Evolutionary conservation across 1,284 basidiomycete species (phyloP).

Genomic region (Grifola frondosa): DNA sequence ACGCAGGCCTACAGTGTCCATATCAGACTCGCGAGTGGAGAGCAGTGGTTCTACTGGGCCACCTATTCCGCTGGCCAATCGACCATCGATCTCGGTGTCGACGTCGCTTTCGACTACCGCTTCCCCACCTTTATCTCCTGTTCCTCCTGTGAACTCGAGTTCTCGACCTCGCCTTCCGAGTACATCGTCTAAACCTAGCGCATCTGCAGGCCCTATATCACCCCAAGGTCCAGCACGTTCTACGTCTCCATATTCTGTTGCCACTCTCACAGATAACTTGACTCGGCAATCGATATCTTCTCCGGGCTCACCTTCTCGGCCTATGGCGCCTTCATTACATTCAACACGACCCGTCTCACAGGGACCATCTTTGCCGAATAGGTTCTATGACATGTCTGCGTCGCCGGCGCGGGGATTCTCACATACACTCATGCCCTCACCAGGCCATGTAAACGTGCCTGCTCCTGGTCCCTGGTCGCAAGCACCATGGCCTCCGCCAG

Average conservation of each 20-base stretch:
- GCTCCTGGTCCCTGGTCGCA: slow-evolving; percentile 27
- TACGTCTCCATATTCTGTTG: too few relatives aligned
- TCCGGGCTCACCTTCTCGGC: too few relatives aligned
- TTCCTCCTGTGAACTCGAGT: slow-evolving; percentile 8
- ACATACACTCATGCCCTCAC: too few relatives aligned
- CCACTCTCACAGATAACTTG: too few relatives aligned
- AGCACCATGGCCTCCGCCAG: slow-evolving; percentile 47
- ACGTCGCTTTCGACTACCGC: slow-evolving; percentile 10
- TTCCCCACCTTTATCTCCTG: slow-evolving; percentile 6
- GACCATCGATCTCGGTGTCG: slow-evolving; percentile 5
- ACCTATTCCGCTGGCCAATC: slow-evolving; percentile 10
- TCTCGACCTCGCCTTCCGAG: too few relatives aligned
- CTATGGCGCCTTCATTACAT: slow-evolving; percentile 1
- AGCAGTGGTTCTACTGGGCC: slow-evolving; percentile 22
- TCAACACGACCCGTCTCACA: background rate
- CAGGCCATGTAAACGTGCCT: too few relatives aligned
- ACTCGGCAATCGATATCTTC: too few relatives aligned
- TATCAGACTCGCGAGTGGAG: background rate
- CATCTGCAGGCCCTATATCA: too few relatives aligned
- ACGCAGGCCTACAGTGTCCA: background rate
- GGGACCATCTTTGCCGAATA: slow-evolving; percentile 4
- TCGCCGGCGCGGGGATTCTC: too few relatives aligned
- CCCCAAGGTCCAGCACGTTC: too few relatives aligned
- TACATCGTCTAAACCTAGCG: too few relatives aligned
- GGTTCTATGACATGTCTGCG: too few relatives aligned